These are phyloP conservation scores for Vigna reflexopilosa DNA, from an alignment of 306 rosid genomes.

Conservation along the genomic window DNA sequence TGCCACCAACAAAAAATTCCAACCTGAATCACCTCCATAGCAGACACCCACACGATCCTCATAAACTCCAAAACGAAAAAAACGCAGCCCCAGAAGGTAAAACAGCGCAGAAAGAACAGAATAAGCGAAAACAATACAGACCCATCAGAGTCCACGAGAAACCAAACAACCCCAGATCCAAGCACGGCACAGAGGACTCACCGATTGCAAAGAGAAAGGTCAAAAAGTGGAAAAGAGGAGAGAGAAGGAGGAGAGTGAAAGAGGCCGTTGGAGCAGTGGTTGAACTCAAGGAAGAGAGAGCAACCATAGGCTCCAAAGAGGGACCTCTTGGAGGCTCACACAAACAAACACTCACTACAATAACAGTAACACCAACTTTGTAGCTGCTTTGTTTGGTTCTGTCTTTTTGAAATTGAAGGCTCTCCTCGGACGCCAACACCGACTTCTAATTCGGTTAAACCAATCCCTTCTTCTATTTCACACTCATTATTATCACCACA, in stretches of 20 bases:
- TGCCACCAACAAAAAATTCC: slow-evolving; percentile 15
- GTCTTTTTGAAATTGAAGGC: slow-evolving; percentile 45
- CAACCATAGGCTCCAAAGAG: slow-evolving; percentile 39
- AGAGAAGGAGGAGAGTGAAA: slow-evolving; percentile 33
- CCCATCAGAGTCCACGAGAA: slow-evolving; percentile 39
- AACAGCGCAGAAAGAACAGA: slow-evolving; percentile 32
- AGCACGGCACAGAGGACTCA: background rate
- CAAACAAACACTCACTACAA: slow-evolving; percentile 2
- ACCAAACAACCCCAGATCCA: slow-evolving; percentile 60
- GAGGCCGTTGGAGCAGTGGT: slow-evolving; percentile 65
- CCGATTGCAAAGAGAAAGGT: slow-evolving; percentile 31
- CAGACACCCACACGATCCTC: slow-evolving; percentile 24
- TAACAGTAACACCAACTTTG: slow-evolving; percentile 20
- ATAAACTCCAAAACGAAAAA: slow-evolving; percentile 26
- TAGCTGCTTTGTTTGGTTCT: slow-evolving; percentile 20
- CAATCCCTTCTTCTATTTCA: background rate
- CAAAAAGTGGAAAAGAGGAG: background rate
- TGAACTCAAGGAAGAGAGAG: slow-evolving; percentile 49
- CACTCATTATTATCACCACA: background rate
- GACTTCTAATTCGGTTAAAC: slow-evolving; percentile 47
- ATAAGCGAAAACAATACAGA: slow-evolving; percentile 38
- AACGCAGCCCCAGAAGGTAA: slow-evolving; percentile 45
- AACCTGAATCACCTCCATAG: slow-evolving; percentile 22
- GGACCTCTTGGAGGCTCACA: slow-evolving; percentile 26
- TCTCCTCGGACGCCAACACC: slow-evolving; percentile 57